Base-by-base conservation (phyloP, 2,329 filamentous ascomycete genomes). In the Pestalotiopsis sp. region DNA sequence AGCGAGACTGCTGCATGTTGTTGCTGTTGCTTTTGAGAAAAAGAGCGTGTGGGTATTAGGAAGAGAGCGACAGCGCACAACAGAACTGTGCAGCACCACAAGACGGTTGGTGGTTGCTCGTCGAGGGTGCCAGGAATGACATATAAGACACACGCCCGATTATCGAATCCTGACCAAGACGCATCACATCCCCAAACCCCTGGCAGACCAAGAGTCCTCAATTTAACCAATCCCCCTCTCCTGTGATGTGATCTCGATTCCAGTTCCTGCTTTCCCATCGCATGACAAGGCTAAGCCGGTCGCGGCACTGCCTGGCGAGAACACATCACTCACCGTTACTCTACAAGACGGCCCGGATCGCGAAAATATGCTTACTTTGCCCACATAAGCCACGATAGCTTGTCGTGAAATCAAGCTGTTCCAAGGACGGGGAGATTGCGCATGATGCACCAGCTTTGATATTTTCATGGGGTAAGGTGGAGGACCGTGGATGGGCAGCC, bases 401-500 rank as follows among this genome's bases (percentile, higher is more conserved):
- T 56, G 68, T 65, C 23, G 31, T 52, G 49, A 65, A 70, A 73
- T 69, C 73, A 68, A 70, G 69, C 60, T 68, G 66, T 74, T 75
- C 68, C 69, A 73, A 70, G 70, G 71, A 67, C 65, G 67, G 69
- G 67, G 72, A 75, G 65, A 76, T 77, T 76, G 69, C 70, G 62
- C 38, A 66, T 68, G 71, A 75, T 75, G 73, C 71, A 70, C 68
- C 63, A 65, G 63, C 68, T 39, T 61, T 58, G 56, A 36, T 59
- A 27, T 25, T 49, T 61, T 52, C 65, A 67, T 68, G 66, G 64
- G 60, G 39, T 41, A 23, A 25, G 45, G 23, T 57, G 49, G 70
- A 17, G 67, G 63, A 23, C 14, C 68, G 17, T 31, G 27, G 27
- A 31, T 31, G 27, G 45, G 17, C 20, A 52, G 17, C 45, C 45